phyloP scores from a whole-genome alignment of 805 yeast genomes.

The Monosporozyma siamensis region DNA sequence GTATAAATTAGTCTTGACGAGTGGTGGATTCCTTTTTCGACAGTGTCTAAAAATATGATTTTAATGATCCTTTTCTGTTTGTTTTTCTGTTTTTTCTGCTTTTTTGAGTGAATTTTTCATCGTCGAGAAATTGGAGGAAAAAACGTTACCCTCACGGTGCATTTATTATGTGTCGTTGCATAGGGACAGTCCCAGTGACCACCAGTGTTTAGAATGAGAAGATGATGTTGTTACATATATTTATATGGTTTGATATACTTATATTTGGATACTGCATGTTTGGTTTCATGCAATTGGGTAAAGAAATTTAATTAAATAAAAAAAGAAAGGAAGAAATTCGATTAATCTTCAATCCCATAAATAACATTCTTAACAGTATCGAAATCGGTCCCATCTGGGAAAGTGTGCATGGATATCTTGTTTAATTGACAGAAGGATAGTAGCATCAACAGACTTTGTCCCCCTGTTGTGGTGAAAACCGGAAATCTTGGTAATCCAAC shows the following conservation, averaged over 20 bases:
- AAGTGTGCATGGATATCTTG: conserved; percentile 27
- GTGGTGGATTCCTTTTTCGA: neutral
- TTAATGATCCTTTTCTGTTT: no score
- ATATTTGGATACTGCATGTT: neutral
- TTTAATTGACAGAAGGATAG: conserved; percentile 54
- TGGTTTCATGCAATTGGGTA: no score
- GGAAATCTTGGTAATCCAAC: conserved; percentile 53
- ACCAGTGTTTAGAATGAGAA: no score
- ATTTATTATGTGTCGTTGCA: no score
- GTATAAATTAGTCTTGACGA: no score
- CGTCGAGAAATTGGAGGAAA: neutral
- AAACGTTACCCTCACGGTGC: neutral
- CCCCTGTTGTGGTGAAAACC: conserved; percentile 51
- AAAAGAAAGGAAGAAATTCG: no score
- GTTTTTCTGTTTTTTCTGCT: neutral
- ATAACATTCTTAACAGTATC: conserved; percentile 40
- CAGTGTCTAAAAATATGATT: no score
- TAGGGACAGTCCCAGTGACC: no score
- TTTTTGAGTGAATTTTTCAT: conserved; percentile 1
- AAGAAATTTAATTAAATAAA: no score
- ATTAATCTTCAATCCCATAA: conserved; percentile 37
- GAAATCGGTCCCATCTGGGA: conserved; percentile 30
- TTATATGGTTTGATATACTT: neutral
- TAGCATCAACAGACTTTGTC: conserved; percentile 51
- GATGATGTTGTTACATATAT: neutral